Conservation (phyloP, 2,329 filamentous ascomycete genomes). For the Chrysoporthe austroafricana region DNA sequence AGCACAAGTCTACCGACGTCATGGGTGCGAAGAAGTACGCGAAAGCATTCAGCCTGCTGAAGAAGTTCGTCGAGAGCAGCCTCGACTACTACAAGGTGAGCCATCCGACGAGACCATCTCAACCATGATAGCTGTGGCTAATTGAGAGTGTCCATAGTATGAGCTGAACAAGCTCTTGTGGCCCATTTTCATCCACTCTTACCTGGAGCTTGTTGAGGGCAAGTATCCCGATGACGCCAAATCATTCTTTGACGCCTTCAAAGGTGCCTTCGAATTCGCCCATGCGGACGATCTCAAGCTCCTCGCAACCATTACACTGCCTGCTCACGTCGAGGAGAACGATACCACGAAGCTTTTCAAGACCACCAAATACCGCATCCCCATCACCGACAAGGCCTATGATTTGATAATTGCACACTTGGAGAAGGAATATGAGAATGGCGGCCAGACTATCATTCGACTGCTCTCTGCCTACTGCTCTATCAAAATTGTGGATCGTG, state of each 20-base stretch:
- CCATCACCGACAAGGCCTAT: conserved; percentile 67
- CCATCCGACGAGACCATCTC: not conserved
- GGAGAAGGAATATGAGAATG: conserved; percentile 77
- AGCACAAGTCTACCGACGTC: conserved; percentile 68
- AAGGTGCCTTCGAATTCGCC: conserved; percentile 70
- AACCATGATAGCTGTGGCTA: not conserved
- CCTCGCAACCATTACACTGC: conserved; percentile 74
- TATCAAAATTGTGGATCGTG: conserved; percentile 61
- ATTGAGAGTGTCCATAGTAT: conserved; percentile 56
- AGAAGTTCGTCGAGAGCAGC: conserved; percentile 86
- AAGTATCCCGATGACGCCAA: conserved; percentile 74
- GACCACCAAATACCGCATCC: conserved; percentile 85
- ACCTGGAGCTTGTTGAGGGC: conserved; percentile 75
- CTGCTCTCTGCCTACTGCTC: conserved; percentile 68
- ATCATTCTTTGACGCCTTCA: conserved; percentile 72
- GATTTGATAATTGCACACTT: conserved; percentile 56
- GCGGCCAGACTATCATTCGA: conserved; percentile 76
- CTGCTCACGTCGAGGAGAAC: conserved; percentile 79
- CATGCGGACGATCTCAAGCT: conserved; percentile 80
- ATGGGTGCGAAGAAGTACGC: conserved; percentile 76
- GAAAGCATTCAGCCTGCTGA: conserved; percentile 73
- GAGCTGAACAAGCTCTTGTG: conserved; percentile 87
- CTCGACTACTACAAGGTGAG: conserved; percentile 89
- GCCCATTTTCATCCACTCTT: conserved; percentile 94
- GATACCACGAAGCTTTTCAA: conserved; percentile 78